These are phyloP conservation scores for Meyerozyma elateridarum DNA, from an alignment of 1,139 yeast genomes.

Conservation along the genomic window DNA sequence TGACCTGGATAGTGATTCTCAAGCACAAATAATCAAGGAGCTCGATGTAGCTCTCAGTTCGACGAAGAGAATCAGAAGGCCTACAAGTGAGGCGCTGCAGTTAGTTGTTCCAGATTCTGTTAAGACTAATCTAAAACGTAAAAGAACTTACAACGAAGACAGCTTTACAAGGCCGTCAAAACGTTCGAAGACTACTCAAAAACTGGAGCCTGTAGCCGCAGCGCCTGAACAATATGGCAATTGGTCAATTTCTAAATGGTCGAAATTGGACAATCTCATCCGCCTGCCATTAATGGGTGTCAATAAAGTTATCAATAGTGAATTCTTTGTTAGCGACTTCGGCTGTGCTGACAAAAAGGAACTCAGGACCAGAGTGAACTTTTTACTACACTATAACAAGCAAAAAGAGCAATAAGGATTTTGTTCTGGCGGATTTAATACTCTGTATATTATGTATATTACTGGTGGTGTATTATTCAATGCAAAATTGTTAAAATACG, in stretches of 20 bases:
- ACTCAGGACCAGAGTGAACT: slow-evolving; percentile 11
- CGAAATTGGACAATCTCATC: slow-evolving; percentile 9
- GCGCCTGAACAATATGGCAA: slow-evolving; percentile 6
- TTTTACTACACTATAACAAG: slow-evolving; percentile 5
- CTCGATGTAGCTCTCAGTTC: slow-evolving; percentile 13
- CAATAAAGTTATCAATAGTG: slow-evolving; percentile 8
- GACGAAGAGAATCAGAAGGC: not conserved
- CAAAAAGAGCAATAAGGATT: not conserved
- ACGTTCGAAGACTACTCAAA: too few species aligned
- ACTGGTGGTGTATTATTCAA: slow-evolving; percentile 4
- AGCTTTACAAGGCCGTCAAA: too few species aligned
- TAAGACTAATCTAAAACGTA: too few species aligned
- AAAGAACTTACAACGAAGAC: too few species aligned
- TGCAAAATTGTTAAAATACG: slow-evolving; percentile 14
- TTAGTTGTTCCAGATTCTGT: too few species aligned
- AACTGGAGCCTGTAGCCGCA: too few species aligned
- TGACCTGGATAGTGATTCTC: slow-evolving; percentile 12
- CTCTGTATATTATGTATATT: slow-evolving; percentile 1
- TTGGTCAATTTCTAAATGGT: slow-evolving; percentile 13
- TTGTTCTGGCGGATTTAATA: not conserved
- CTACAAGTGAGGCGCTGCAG: slow-evolving; percentile 1
- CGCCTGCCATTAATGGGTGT: slow-evolving; percentile 10
- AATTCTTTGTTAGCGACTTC: slow-evolving; percentile 9
- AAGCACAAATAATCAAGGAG: slow-evolving; percentile 20
- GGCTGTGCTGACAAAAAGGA: slow-evolving; percentile 10